phyloP scores from a whole-genome alignment of 2,329 filamentous ascomycete species.

The Rugonectria rugulosa region DNA sequence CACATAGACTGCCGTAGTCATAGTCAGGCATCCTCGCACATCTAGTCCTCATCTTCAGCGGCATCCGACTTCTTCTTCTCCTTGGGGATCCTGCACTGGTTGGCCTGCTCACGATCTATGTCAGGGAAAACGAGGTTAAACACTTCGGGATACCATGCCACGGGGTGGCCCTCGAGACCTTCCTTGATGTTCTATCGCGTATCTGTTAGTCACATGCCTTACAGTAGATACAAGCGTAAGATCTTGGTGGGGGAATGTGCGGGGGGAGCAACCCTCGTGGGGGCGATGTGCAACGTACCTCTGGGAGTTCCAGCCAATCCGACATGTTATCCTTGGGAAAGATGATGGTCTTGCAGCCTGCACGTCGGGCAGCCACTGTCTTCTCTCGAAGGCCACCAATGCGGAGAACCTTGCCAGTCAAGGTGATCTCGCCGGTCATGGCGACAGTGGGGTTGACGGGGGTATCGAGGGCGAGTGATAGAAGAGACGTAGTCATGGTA shows the following conservation, averaged over 20 bases:
- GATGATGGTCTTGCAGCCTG: constrained; percentile 90
- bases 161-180: constrained; percentile 89
- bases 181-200: constrained; percentile 89
- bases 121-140: constrained; percentile 90
- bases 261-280: neutral
- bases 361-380: constrained; percentile 91
- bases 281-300: constrained; percentile 69
- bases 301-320: constrained; percentile 95
- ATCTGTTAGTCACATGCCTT: constrained; percentile 21
- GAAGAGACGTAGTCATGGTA: constrained; percentile 94
- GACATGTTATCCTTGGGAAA: constrained; percentile 96
- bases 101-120: constrained; percentile 76
- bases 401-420: constrained; percentile 94
- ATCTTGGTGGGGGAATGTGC: neutral
- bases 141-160: constrained; percentile 93
- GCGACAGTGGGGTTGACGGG: constrained; percentile 86
- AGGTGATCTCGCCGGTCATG: constrained; percentile 97
- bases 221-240: neutral
- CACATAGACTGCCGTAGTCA: too few relatives aligned
- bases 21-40: constrained; percentile 3
- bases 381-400: constrained; percentile 96
- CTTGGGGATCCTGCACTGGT: constrained; percentile 72
- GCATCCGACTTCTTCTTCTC: constrained; percentile 49
- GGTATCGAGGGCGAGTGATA: constrained; percentile 83
- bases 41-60: constrained; percentile 46